Evolutionary conservation across 305 asterid species (phyloP), one percentile per base, ranked within the genome.

Genomic region (Rubia occidens): DNA sequence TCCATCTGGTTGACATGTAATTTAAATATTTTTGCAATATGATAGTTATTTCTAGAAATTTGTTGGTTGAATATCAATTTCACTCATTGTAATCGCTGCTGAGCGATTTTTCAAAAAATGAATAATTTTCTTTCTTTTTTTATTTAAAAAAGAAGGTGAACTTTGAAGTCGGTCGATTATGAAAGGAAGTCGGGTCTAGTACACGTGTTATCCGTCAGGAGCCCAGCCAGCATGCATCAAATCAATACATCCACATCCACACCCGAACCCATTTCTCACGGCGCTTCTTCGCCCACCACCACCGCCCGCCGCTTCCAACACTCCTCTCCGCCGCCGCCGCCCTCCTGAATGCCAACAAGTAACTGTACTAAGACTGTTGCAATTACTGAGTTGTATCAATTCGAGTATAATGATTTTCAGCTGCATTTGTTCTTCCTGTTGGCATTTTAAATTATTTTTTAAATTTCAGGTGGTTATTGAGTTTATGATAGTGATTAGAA

Each of bases 401-500:
- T 29, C 40, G 21, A 35, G 66, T 35, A 60, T 35, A 21, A 15
- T 29, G n/a, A 1, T 6, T 8, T 26, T 64, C 53, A 64, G 51
- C 26, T 60, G 11, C 20, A 26, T 1, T 13, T 60, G 42, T 6
- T 60, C 44, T 32, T 60, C 55, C n/a, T 32, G 11, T 59, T 21
- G 9, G 13, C 11, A 39, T 11, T 49, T 59, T 17, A 0, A 13
- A 40, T 58, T 20, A 4, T 10, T 13, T 18, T 59, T 60, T 11
- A 20, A 39, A 32, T 26, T 17, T 29, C 15, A 7, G 56, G 56
- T 43, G 56, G 64, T 64, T 17, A 40, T 11, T 9, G 62, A 35
- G 40, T 61, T 61, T 37, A 72, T 64, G 21, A 9, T 60, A 74
- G 70, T 66, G 56, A 70, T 76, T 80, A 66, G 14, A 1, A 40